Evolutionary conservation across 306 rosid species (phyloP).

Genomic region (Cicer chorassanicum): DNA sequence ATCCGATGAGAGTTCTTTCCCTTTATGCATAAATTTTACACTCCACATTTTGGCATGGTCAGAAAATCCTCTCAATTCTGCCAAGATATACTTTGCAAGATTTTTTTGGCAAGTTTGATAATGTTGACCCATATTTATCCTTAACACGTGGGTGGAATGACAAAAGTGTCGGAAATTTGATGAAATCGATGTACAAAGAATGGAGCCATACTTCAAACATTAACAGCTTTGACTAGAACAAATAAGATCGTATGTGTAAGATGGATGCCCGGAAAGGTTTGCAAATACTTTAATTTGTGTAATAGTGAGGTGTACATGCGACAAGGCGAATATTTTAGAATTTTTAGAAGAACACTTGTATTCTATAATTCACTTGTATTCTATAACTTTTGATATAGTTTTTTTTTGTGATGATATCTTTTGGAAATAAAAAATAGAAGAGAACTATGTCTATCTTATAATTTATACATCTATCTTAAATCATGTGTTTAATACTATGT

Average conservation of each 20-base stretch:
- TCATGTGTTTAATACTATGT: too few species aligned
- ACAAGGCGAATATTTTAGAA: slow-evolving; percentile 38
- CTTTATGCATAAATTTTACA: background rate
- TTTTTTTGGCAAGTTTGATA: background rate
- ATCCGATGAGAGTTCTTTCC: background rate
- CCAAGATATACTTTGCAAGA: slow-evolving; percentile 4
- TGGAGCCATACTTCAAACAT: slow-evolving; percentile 22
- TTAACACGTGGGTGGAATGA: slow-evolving; percentile 42
- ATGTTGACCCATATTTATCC: background rate
- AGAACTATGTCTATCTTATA: too few species aligned
- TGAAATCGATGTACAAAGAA: slow-evolving; percentile 36
- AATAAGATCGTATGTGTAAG: background rate
- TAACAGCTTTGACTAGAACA: slow-evolving; percentile 32
- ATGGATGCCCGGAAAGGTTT: slow-evolving; percentile 35
- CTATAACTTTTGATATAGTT: too few species aligned
- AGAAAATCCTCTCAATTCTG: slow-evolving; percentile 32
- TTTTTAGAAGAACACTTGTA: background rate
- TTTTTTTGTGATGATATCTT: too few species aligned
- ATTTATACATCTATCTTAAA: too few species aligned
- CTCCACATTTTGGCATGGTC: slow-evolving; percentile 8
- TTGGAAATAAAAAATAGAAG: too few species aligned
- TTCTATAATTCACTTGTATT: too few species aligned
- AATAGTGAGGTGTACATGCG: slow-evolving; percentile 38
- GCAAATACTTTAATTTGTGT: slow-evolving; percentile 22
- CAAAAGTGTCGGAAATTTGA: slow-evolving; percentile 40